Evolutionary conservation across 2,329 filamentous ascomycete genomes (phyloP).

Genomic region (Alternaria dauci): DNA sequence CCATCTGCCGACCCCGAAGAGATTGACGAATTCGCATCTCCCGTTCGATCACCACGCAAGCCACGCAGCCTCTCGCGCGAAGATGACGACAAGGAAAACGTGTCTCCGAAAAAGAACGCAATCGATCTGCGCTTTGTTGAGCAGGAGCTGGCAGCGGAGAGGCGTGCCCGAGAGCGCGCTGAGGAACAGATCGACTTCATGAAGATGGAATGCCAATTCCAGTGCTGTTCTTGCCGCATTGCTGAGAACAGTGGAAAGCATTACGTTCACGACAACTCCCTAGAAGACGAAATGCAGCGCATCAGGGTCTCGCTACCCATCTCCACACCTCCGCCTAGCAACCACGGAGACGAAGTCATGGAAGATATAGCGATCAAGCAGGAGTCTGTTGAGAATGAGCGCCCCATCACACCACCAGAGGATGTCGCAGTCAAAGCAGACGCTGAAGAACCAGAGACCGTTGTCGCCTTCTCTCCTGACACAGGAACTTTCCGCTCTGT

Average conservation of each 20-base stretch:
- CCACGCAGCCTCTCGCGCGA: slow-evolving; percentile 55
- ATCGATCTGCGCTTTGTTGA: slow-evolving; percentile 59
- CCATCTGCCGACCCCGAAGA: slow-evolving; percentile 61
- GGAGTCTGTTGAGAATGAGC: slow-evolving; percentile 28
- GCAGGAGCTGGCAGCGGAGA: slow-evolving; percentile 62
- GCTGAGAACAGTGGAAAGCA: slow-evolving; percentile 50
- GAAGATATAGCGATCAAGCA: slow-evolving; percentile 40
- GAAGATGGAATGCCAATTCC: slow-evolving; percentile 75
- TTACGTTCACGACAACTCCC: slow-evolving; percentile 50
- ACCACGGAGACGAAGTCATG: slow-evolving; percentile 61
- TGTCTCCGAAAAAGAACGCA: slow-evolving; percentile 54
- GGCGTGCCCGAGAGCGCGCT: slow-evolving; percentile 70
- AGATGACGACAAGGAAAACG: slow-evolving; percentile 58
- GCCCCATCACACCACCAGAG: slow-evolving; percentile 32
- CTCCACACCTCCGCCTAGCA: slow-evolving; percentile 69
- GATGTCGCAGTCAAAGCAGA: slow-evolving; percentile 15
- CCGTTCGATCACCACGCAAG: slow-evolving; percentile 61
- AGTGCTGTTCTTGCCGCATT: slow-evolving; percentile 68
- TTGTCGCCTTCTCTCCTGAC: slow-evolving; percentile 47
- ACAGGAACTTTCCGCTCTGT: slow-evolving; percentile 51
- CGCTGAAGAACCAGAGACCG: slow-evolving; percentile 27
- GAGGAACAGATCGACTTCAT: slow-evolving; percentile 79
- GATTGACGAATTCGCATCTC: slow-evolving; percentile 70
- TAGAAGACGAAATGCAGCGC: slow-evolving; percentile 47
- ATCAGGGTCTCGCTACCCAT: slow-evolving; percentile 59